Base-by-base conservation (phyloP, 1,284 basidiomycete species). In the Vanrija humicola region DNA sequence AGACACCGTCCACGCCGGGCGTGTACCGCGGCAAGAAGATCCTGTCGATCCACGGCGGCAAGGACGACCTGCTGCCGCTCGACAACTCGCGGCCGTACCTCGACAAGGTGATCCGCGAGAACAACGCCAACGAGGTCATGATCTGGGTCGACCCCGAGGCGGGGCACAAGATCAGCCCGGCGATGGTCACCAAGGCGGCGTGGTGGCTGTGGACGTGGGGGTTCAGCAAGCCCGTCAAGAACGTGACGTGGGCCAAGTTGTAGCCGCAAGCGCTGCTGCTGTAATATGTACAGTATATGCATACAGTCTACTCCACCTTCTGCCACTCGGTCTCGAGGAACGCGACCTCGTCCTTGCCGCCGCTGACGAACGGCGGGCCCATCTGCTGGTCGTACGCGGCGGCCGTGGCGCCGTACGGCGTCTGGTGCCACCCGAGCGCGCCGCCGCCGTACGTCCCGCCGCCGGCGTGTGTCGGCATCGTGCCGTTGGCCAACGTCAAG, bases 1-100 rank as follows among this genome's bases (percentile, higher is more conserved):
- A 67, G 15, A 84, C 0, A 84, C 84, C 0, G 77, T 82, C 60
- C 80, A 87, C 61, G 48, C 52, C 43, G 2, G 49, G 49, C n/a
- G 54, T 29, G n/a, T 90, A 87, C 72, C 56, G 79, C 2, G 83
- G 82, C 1, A 89, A 88, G 76, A 84, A 82, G 66, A 81, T 90
- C n/a, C 77, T 89, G 5, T 82, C 86, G 1, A 70, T 90, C 6
- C 84, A 84, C 2, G 88, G 79, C 0, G 63, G 45, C 26, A 66
- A 67, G 6, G 79, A 80, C 56, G 58, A 47, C 15, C 54, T 72
- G 38, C 65, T 77, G 47, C 67, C 77, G 53, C 49, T 28, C 52
- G 61, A 40, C 34, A 34, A 34, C 9, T 34, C 34, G 34, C 34
- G 12, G 34, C 34, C 34, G 2, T 34, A 34, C 34, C 34, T 34